These are phyloP conservation scores for Toxoplasma gondii DNA, from an alignment of 169 alveolate species.

Conservation along the genomic window DNA sequence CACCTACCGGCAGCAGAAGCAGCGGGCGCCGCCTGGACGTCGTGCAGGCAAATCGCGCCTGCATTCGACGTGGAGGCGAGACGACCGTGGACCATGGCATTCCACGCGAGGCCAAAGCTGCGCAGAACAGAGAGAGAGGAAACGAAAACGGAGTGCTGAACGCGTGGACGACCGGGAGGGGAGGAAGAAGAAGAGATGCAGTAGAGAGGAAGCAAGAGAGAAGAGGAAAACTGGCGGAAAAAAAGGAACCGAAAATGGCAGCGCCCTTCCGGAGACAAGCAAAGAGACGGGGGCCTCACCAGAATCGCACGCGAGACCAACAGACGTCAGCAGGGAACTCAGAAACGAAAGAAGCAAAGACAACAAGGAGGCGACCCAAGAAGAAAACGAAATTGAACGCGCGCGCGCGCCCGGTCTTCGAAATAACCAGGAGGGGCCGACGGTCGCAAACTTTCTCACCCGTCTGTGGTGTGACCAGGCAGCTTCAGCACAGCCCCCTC, in stretches of 20 bases:
- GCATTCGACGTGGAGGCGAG: constrained; percentile 66
- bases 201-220: background rate
- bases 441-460: background rate
- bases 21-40: background rate
- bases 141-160: background rate
- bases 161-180: background rate
- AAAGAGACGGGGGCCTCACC: too few species aligned
- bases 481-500: background rate
- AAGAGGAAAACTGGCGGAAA: constrained; percentile 8
- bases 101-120: constrained; percentile 53
- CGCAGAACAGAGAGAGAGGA: background rate
- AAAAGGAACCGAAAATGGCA: too few species aligned
- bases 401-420: too few species aligned
- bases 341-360: too few species aligned
- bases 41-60: constrained; percentile 45
- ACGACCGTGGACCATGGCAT: constrained; percentile 8
- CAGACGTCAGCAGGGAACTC: too few species aligned
- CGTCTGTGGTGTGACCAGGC: background rate
- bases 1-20: background rate
- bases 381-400: too few species aligned
- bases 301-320: too few species aligned
- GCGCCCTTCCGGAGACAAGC: too few species aligned
- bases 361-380: too few species aligned
- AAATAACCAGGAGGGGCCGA: too few species aligned
- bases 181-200: background rate